A percentile compares a stretch with the other conserved stretches of the same genome.
Conservation (phyloP, 306 rosid genomes). For the Prunus campanulata region DNA sequence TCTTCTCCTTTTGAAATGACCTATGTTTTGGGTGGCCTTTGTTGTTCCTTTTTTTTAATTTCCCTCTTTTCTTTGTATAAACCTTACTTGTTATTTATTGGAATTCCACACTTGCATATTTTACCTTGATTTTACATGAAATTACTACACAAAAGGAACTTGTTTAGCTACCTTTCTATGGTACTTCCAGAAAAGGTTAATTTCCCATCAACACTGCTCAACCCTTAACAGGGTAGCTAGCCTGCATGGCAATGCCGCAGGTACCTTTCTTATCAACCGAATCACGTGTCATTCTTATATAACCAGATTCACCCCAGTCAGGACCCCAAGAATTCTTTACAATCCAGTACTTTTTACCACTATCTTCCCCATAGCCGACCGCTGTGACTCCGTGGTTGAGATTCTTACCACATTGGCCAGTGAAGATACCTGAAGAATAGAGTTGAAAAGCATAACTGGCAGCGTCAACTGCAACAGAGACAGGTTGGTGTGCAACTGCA, state of each 20-base stretch:
- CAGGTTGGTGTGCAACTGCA: slow-evolving; percentile 71
- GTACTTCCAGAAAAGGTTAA: slow-evolving; percentile 9
- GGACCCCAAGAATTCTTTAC: slow-evolving; percentile 77
- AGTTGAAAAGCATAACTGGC: slow-evolving; percentile 47
- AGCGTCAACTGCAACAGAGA: slow-evolving; percentile 64
- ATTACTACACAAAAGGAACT: not conserved
- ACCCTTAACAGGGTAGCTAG: slow-evolving; percentile 63
- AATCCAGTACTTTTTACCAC: slow-evolving; percentile 51
- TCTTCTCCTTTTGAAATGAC: not conserved
- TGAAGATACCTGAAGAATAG: slow-evolving; percentile 56
- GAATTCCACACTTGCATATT: slow-evolving; percentile 14
- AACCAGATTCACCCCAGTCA: slow-evolving; percentile 71
- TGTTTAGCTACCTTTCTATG: slow-evolving; percentile 1
- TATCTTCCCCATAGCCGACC: slow-evolving; percentile 64
- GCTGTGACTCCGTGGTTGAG: slow-evolving; percentile 68
- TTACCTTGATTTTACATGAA: slow-evolving; percentile 3
- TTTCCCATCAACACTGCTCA: slow-evolving; percentile 7
- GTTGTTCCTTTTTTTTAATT: not conserved
- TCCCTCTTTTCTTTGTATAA: slow-evolving; percentile 4
- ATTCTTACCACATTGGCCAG: slow-evolving; percentile 47
- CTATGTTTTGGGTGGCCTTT: not conserved
- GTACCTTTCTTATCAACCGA: slow-evolving; percentile 32
- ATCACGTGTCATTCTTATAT: slow-evolving; percentile 44
- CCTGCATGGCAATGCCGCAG: slow-evolving; percentile 69
- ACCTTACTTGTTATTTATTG: slow-evolving; percentile 16